Evolutionary conservation across 2,329 filamentous ascomycete species (phyloP), one percentile per base, ranked within the genome.

Genomic region (Teratosphaeria destructans): DNA sequence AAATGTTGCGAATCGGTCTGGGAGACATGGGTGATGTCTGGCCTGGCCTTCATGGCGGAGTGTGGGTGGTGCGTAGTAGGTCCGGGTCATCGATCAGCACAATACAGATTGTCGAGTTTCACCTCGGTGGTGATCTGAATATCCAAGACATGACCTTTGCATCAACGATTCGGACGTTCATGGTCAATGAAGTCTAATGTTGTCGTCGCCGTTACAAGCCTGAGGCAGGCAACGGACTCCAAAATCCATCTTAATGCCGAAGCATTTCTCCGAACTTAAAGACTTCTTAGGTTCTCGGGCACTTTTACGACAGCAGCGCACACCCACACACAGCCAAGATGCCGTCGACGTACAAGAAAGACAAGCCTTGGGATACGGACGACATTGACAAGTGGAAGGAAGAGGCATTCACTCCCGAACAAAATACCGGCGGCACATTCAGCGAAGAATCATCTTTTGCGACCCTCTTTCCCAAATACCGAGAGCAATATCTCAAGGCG

Each of bases 351-450:
- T 85, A 96, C 77, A 88, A 96, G 63, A 87, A 84, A 66, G 90
- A 95, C 3, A 96, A 96, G 75, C 89, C 90, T 59, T 95, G 92
- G 92, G 92, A 96, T 70, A 95, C 92, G 59, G 92, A 95, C 63
- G 94, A 96, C 70, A 90, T 97, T 65, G 93, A 97, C 77, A 95
- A 96, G 75, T 97, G 91, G 91, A 93, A 91, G 80, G 85, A 86
- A 43, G 91, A 96, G 47, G 77, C 85, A 32, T 97, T 97, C 77
- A 93, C 85, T 52, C 83, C 89, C 55, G 85, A 89, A 65, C 88
- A 97, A 77, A 97, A 97, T 76, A 76, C 78, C 35, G 90, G 84
- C 59, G 94, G 94, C 65, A 87, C 88, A 23, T 95, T 99, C 73
- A 82, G 86, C 57, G 93, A 99, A 75, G 94, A 97, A 78, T 96